Evolutionary conservation across 805 yeast species (phyloP), one percentile per base, ranked within the genome.

Genomic region (Cyberlindnera samutprakarnensis): DNA sequence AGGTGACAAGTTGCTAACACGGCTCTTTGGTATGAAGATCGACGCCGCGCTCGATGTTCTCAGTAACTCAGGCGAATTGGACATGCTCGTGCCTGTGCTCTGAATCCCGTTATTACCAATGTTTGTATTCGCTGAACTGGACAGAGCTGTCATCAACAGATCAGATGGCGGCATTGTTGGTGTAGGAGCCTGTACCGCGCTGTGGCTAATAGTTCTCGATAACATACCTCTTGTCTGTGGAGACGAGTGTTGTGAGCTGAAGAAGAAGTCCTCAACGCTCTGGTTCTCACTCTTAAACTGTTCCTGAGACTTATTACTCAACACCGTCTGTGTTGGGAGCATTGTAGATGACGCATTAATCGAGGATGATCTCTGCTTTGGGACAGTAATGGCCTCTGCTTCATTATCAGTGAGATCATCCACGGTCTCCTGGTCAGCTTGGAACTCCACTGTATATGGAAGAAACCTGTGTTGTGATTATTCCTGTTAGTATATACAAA

Each of bases 361-460:
- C 8, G 44, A 39, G 9, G 40, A 29, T 7, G 38, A 53, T 3
- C 50, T 25, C 23, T 35, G 40, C 33, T 40, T 45, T 24, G 45
- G 46, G 11, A 41, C 37, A 2, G 44, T 37, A 10, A 44, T 38
- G 4, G 47, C 42, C 1, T 33, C 30, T 2, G 39, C 18, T 27
- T 32, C 39, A 10, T 38, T 9, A n/a, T n/a, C n/a, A 10, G 10
- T 49, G 24, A 57, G 41, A 14, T 50, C 54, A 13, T 56, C 61
- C 28, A 68, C 57, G 30, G 49, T 54, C 6, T 43, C 44, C 6
- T 42, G 38, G 13, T 55, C 46, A 24, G 61, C 42, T 40, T 61
- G 61, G 43, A 64, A 62, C 41, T 79, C 83, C n/a, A 80, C 86
- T 4, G 86, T 77, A 47, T 75, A 75, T 2, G 92, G 92, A 28